phyloP scores from a whole-genome alignment of 2,329 filamentous ascomycete species.

The Chrysoporthe puriensis region DNA sequence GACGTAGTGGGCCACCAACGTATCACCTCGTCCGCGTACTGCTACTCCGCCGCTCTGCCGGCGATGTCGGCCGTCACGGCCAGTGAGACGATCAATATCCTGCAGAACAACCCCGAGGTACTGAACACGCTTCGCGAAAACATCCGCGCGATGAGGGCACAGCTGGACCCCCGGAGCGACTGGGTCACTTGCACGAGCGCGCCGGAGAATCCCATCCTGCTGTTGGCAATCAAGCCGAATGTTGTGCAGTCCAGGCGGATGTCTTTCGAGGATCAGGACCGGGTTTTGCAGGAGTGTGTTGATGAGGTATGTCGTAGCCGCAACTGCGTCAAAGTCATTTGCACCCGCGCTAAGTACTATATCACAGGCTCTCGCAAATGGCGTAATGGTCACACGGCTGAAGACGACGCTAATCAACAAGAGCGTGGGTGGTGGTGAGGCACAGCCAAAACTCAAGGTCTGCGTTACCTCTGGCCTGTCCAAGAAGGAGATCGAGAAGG shows the following conservation, averaged over 20 bases:
- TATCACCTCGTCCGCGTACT: slow-evolving; percentile 89
- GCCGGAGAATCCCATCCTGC: slow-evolving; percentile 82
- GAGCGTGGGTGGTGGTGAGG: slow-evolving; percentile 66
- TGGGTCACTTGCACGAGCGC: slow-evolving; percentile 85
- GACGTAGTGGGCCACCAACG: slow-evolving; percentile 97
- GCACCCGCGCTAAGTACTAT: slow-evolving; percentile 24
- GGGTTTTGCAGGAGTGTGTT: slow-evolving; percentile 85
- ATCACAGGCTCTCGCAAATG: slow-evolving; percentile 76
- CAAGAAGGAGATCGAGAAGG: slow-evolving; percentile 95
- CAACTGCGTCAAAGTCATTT: slow-evolving; percentile 11
- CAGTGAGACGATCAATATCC: slow-evolving; percentile 82
- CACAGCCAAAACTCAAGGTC: slow-evolving; percentile 85
- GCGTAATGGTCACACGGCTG: slow-evolving; percentile 84
- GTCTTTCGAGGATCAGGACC: slow-evolving; percentile 76
- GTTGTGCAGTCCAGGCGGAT: slow-evolving; percentile 73
- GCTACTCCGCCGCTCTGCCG: slow-evolving; percentile 91
- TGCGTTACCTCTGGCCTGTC: slow-evolving; percentile 86
- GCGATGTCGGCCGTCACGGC: slow-evolving; percentile 95
- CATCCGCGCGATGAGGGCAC: slow-evolving; percentile 80
- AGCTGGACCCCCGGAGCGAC: slow-evolving; percentile 90
- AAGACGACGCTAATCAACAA: slow-evolving; percentile 74
- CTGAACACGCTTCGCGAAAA: slow-evolving; percentile 81
- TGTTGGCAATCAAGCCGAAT: slow-evolving; percentile 82
- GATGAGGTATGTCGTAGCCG: slow-evolving; percentile 73
- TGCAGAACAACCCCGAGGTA: slow-evolving; percentile 86